Evolutionary conservation across 2,329 filamentous ascomycete genomes (phyloP).

Genomic region (Talaromyces sp.): DNA sequence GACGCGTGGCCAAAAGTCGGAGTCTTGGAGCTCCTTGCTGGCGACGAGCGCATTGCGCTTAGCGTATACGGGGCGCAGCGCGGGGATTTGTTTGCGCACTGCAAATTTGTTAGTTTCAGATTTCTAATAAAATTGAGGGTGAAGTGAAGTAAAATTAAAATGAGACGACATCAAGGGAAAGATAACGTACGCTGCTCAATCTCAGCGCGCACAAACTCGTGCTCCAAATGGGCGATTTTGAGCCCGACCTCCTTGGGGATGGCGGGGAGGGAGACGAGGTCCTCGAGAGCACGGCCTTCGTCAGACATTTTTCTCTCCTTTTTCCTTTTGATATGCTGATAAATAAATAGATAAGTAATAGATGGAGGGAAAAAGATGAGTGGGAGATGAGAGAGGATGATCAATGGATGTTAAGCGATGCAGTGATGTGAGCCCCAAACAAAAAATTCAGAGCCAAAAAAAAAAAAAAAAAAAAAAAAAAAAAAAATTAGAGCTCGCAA

Average conservation of each 20-base stretch:
- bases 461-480: background rate
- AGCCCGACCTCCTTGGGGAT: constrained; percentile 42
- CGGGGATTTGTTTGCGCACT: constrained; percentile 68
- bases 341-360: background rate
- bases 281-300: constrained; percentile 26
- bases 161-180: too few species aligned
- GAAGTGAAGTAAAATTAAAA: too few species aligned
- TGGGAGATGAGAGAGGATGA: background rate
- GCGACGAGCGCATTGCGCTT: constrained; percentile 66
- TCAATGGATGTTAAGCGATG: background rate
- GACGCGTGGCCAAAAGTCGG: constrained; percentile 91
- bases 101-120: too few species aligned
- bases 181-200: constrained; percentile 67
- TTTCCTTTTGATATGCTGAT: background rate
- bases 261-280: constrained; percentile 26
- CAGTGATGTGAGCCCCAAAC: background rate
- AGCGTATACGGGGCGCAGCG: constrained; percentile 66
- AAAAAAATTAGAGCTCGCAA: background rate
- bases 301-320: constrained; percentile 4
- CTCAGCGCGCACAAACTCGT: constrained; percentile 78
- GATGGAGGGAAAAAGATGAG: background rate
- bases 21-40: constrained; percentile 51
- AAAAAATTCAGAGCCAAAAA: background rate
- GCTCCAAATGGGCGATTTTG: constrained; percentile 71
- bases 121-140: too few species aligned